Base-by-base conservation (phyloP, 208 protist genomes). In the Acanthamoeba triangularis region DNA sequence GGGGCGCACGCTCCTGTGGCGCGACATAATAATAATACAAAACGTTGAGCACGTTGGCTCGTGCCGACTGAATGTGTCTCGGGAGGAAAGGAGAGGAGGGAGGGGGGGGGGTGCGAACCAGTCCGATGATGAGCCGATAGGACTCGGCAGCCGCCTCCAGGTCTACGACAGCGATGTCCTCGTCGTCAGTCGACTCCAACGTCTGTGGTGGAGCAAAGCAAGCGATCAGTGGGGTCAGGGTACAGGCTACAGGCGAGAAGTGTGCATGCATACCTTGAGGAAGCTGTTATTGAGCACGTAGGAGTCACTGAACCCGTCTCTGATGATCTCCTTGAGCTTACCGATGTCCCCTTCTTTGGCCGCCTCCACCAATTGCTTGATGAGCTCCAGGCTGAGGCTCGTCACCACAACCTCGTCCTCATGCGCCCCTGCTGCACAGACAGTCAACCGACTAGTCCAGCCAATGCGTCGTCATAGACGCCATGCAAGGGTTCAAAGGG, bases 221-320 rank as follows among this genome's bases (percentile, higher is more conserved):
- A 30, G 61, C 61, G 61, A 33, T 28, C 7, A 67, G 61, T 13
- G 61, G 28, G 6, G 6, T 30, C 8, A n/a, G 25, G 28, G 8
- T 28, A n/a, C 54, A 25, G 54, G 54, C 54, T 16, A 23, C 54
- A 74, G 10, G 30, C 6, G 18, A 13, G 20, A 47, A 44, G 69
- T 14, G 33, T 20, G 25, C n/a, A 0, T 14, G 28, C 0, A 30
- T 69, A 54, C 87, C 87, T 93, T 93, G 35, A 69, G 30, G 87
- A 93, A 93, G 61, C 87, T 93, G n/a, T 76, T 44, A 37, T 93
- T 93, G 41, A 93, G 87, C 5, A 93, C 87, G 33, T 93, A 76
- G n/a, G 87, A 76, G 87, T 93, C 87, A 35, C 87, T 76, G 44
- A 93, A 93, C 8, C 87, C 87, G 37, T 93, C 87, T 23, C 35